Conservation (phyloP, 192 early-diverging fungal genomes). For the Dissophora ornata region DNA sequence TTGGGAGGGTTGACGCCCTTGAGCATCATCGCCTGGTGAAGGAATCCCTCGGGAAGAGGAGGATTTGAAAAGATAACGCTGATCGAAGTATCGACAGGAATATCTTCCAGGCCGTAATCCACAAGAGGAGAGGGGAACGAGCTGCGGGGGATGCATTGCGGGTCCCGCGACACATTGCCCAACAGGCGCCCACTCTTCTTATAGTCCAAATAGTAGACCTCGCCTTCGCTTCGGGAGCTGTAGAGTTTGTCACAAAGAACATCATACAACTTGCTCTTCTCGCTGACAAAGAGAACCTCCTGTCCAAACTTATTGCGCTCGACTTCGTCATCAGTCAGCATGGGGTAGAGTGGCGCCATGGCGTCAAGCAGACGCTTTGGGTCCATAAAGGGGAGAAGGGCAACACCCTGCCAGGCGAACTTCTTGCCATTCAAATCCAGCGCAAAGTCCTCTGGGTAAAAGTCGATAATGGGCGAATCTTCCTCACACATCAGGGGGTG, state of each 20-base stretch:
- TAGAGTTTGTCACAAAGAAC: conserved; percentile 63
- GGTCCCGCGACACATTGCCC: conserved; percentile 67
- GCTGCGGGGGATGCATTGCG: conserved; percentile 69
- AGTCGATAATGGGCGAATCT: conserved; percentile 91
- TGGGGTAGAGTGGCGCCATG: conserved; percentile 70
- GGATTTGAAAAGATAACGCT: conserved; percentile 55
- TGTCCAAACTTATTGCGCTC: conserved; percentile 78
- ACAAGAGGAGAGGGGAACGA: conserved; percentile 69
- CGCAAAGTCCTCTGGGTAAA: conserved; percentile 92
- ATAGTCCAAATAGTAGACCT: conserved; percentile 60
- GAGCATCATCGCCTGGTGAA: conserved; percentile 43
- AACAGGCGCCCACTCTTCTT: conserved; percentile 67
- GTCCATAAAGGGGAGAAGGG: conserved; percentile 95
- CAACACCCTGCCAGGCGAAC: conserved; percentile 93
- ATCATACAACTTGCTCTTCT: conserved; percentile 71
- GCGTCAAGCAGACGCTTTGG: conserved; percentile 81
- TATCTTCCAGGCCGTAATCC: conserved; percentile 64
- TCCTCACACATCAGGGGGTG: conserved; percentile 83
- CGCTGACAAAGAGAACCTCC: conserved; percentile 67
- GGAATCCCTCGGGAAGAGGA: conserved; percentile 18
- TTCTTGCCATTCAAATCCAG: conserved; percentile 90
- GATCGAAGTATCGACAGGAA: conserved; percentile 72
- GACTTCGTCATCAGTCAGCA: conserved; percentile 77
- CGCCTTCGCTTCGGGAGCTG: conserved; percentile 56
- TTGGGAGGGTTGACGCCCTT: conserved; percentile 45